Conservation (phyloP, 305 asterid species). For the Lippia alba region DNA sequence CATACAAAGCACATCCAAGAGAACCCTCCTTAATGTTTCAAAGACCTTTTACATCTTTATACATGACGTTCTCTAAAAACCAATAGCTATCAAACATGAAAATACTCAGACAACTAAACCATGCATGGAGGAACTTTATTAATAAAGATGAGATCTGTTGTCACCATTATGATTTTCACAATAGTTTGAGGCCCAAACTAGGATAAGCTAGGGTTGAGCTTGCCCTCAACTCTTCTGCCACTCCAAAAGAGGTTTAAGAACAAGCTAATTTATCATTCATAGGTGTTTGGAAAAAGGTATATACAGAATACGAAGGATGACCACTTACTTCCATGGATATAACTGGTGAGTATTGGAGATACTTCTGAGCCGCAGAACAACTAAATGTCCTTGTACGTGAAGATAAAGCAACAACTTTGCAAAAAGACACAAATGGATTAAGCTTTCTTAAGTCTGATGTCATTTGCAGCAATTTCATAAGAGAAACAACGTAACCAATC, state of each 20-base stretch:
- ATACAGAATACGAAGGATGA: conserved; percentile 22
- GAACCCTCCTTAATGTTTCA: not conserved
- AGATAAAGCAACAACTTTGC: conserved; percentile 55
- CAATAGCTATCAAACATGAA: conserved; percentile 11
- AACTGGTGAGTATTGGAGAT: conserved; percentile 74
- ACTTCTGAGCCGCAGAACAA: conserved; percentile 76
- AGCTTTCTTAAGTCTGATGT: conserved; percentile 51
- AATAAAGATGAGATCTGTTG: conserved; percentile 29
- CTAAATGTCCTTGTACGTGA: conserved; percentile 69
- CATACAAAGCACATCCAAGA: not conserved
- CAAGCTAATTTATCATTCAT: conserved; percentile 7
- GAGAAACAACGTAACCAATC: conserved; percentile 41
- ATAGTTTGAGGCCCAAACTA: conserved; percentile 28
- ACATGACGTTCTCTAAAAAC: conserved; percentile 12
- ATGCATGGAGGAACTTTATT: conserved; percentile 15
- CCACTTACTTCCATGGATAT: conserved; percentile 68
- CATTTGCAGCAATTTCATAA: conserved; percentile 49
- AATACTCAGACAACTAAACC: conserved; percentile 10
- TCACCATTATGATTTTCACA: conserved; percentile 14
- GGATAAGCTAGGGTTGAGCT: conserved; percentile 21
- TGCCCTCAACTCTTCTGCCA: conserved; percentile 20
- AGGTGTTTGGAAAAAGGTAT: conserved; percentile 9
- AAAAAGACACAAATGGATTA: conserved; percentile 46
- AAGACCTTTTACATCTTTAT: conserved; percentile 18
- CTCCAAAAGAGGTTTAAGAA: conserved; percentile 25